Conservation (phyloP, 352 stramenopile genomes). For the Pythium aristosporum region DNA sequence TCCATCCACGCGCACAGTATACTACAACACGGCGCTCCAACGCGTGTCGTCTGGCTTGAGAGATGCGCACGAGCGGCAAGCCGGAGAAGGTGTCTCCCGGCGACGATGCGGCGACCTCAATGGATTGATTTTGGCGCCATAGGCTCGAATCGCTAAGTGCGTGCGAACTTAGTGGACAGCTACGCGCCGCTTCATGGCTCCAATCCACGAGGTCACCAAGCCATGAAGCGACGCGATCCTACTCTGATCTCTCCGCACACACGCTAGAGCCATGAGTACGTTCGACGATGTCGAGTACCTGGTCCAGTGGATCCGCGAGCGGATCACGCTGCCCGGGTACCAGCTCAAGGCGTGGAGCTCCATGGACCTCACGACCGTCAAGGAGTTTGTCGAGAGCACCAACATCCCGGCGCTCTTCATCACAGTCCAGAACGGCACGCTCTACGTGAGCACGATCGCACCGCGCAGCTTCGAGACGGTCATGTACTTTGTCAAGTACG, state of each 20-base stretch:
- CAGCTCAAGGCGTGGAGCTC: slow-evolving; percentile 70
- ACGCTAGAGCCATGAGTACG: slow-evolving; percentile 52
- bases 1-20: too few relatives aligned
- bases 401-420: slow-evolving; percentile 74
- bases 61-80: neutral
- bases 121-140: slow-evolving; percentile 12
- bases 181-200: slow-evolving; percentile 30
- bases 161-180: slow-evolving; percentile 6
- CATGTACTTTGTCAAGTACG: slow-evolving; percentile 92
- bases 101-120: slow-evolving; percentile 1
- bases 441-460: slow-evolving; percentile 56
- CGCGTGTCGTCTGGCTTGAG: too few relatives aligned
- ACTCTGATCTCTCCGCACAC: neutral
- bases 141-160: slow-evolving; percentile 10
- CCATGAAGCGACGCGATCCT: slow-evolving; percentile 11
- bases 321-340: slow-evolving; percentile 72
- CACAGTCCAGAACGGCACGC: slow-evolving; percentile 41
- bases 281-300: slow-evolving; percentile 86
- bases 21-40: too few relatives aligned
- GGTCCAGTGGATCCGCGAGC: slow-evolving; percentile 84
- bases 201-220: neutral
- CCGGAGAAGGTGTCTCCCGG: neutral
- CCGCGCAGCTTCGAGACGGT: slow-evolving; percentile 47
- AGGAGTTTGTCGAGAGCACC: slow-evolving; percentile 78
- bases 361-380: slow-evolving; percentile 74